Evolutionary conservation across 148 eudicot genomes (phyloP), one percentile per base, ranked within the genome.

Genomic region (Chenopodium formosanum): DNA sequence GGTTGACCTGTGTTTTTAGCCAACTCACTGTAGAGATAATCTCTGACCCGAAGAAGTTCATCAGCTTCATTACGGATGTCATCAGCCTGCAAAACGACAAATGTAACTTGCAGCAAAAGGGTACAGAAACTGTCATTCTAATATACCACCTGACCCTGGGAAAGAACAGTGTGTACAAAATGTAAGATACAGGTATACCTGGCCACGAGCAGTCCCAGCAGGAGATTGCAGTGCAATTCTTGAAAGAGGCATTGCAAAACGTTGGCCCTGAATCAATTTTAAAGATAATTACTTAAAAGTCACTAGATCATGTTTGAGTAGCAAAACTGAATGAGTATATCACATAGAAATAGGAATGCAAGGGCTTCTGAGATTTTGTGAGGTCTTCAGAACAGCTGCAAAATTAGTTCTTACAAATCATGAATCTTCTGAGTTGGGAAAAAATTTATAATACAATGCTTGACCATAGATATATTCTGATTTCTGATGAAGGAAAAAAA

Each of bases 1-100:
- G 99, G 93, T 80, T 92, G 99, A 75, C 98, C 98, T 17, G 97
- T 92, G 77, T 94, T 88, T 86, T 90, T 84, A 52, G 98, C 88
- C 83, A 96, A 82, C 86, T 94, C 97, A 65, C 79, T 86, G 81
- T 82, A 94, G 84, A 96, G 92, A 87, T 94, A 92, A 84, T 94
- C 94, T 82, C 89, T 90, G 75, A 96, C 86, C 83, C 98, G 86
- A 56, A 90, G 86, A 74, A 96, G 97, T 83, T 96, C 98, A 77
- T 90, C 85, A 53, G 94, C 92, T 86, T 94, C 99, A 79, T 86
- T 92, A 1, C 74, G 89, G 58, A 91, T 84, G 79, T 92, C 94
- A 80, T 94, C 98, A 86, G 98, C 97, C 99, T 94, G 89, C 27
- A 67, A 80, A 75, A 86, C 9, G 79, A 70, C 73, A 63, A 46